Conservation (phyloP, 2,329 filamentous ascomycete species). For the Apiospora malaysiana region DNA sequence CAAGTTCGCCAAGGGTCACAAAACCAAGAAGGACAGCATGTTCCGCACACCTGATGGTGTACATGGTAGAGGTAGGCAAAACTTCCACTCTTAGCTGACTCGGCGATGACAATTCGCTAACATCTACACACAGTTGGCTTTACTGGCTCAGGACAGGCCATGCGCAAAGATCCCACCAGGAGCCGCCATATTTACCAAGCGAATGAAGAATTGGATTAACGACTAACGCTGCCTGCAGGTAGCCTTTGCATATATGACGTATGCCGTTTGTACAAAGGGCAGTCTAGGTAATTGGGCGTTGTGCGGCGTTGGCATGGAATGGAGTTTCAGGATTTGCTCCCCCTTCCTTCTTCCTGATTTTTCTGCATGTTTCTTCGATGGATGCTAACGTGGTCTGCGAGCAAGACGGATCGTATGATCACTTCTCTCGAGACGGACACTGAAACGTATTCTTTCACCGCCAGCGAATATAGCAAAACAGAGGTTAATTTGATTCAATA, state of each 20-base stretch:
- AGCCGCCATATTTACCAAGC: slow-evolving; percentile 85
- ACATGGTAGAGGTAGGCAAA: slow-evolving; percentile 76
- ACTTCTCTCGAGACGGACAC: not conserved
- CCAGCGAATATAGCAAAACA: slow-evolving; percentile 6
- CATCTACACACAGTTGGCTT: slow-evolving; percentile 75
- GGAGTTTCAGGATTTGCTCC: slow-evolving; percentile 39
- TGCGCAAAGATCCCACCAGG: slow-evolving; percentile 89
- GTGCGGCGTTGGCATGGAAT: slow-evolving; percentile 27
- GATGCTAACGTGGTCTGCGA: slow-evolving; percentile 40
- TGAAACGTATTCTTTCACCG: not conserved
- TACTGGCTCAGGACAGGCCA: slow-evolving; percentile 90
- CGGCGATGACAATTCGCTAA: slow-evolving; percentile 35
- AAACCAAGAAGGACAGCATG: slow-evolving; percentile 90
- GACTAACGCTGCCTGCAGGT: slow-evolving; percentile 49
- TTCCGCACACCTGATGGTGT: slow-evolving; percentile 90
- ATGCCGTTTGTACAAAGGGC: slow-evolving; percentile 25
- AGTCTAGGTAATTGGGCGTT: slow-evolving; percentile 27
- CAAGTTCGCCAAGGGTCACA: slow-evolving; percentile 66
- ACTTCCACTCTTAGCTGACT: not conserved
- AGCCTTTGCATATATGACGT: slow-evolving; percentile 4
- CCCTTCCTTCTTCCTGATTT: slow-evolving; percentile 35
- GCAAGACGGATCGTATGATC: slow-evolving; percentile 31
- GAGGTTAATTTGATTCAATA: slow-evolving; percentile 16
- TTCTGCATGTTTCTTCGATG: slow-evolving; percentile 31
- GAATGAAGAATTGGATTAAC: slow-evolving; percentile 74